phyloP scores from a whole-genome alignment of 495 filamentous ascomycete species.

The Xylaria acuta region DNA sequence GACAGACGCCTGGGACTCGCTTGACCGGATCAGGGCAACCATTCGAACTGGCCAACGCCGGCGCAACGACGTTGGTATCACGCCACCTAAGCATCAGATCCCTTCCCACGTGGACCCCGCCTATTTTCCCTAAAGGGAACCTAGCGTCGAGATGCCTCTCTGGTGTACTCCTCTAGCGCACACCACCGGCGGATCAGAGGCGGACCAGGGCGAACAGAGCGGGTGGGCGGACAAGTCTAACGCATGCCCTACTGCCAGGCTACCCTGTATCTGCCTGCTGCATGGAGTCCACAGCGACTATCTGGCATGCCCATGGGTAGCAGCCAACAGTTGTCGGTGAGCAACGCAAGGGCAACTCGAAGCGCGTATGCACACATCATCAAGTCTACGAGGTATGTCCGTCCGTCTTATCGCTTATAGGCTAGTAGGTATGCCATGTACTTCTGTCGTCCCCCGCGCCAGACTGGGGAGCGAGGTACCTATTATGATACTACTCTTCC shows the following conservation, averaged over 20 bases:
- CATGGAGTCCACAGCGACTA: conserved; percentile 10
- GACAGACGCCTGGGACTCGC: conserved; percentile 17
- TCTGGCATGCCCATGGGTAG: not conserved
- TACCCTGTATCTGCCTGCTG: conserved; percentile 13
- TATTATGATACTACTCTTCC: not conserved
- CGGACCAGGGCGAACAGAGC: not conserved
- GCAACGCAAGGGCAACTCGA: conserved; percentile 2
- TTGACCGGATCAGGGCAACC: conserved; percentile 19
- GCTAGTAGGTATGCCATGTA: not conserved
- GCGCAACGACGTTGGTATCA: conserved; percentile 21
- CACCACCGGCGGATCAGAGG: not conserved
- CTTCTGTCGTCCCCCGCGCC: not conserved
- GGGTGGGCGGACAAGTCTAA: not conserved
- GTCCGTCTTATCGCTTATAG: conserved; percentile 13
- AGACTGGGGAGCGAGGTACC: not conserved
- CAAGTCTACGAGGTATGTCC: not conserved
- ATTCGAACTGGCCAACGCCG: conserved; percentile 4
- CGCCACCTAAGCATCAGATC: conserved; percentile 22
- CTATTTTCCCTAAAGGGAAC: conserved; percentile 23
- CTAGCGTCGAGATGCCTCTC: not conserved
- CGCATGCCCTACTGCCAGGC: conserved; percentile 10
- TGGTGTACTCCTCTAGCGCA: not conserved
- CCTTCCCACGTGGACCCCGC: conserved; percentile 30
- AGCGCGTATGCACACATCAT: conserved; percentile 14
- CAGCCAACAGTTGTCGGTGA: conserved; percentile 22